A percentile compares a stretch with the other conserved stretches of the same genome.
phyloP scores from a whole-genome alignment of 176 grass and related monocot species.

The Coix lacrymajobi region DNA sequence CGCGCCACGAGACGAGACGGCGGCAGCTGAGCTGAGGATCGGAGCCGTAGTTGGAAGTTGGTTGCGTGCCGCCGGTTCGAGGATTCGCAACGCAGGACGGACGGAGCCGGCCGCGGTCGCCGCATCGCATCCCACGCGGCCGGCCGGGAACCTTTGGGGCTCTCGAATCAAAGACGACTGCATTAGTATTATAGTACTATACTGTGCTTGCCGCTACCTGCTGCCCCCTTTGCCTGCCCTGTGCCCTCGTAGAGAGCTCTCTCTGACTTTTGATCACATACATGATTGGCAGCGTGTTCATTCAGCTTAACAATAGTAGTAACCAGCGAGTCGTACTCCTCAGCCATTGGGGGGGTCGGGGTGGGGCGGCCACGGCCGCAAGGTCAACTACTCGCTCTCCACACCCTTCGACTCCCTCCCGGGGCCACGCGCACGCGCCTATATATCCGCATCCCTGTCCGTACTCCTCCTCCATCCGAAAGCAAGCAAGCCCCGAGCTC shows the following conservation, averaged over 20 bases:
- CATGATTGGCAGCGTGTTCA: background rate
- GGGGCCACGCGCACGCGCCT: background rate
- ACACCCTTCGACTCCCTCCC: background rate
- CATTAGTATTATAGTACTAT: too few species aligned
- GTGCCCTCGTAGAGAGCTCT: background rate
- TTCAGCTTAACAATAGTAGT: background rate
- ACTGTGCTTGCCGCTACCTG: too few species aligned
- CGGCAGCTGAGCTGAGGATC: too few species aligned
- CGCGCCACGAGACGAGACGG: too few species aligned
- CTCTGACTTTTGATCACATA: conserved; percentile 6
- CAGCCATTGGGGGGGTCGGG: background rate
- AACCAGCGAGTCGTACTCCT: background rate
- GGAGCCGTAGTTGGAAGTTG: too few species aligned
- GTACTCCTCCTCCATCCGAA: background rate
- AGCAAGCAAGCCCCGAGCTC: background rate
- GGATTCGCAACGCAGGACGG: background rate
- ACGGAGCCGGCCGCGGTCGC: too few species aligned
- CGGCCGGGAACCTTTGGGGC: too few species aligned
- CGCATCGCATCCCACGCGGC: too few species aligned
- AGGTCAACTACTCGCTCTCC: background rate
- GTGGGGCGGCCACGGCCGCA: background rate
- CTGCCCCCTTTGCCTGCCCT: background rate
- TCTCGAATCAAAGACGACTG: too few species aligned
- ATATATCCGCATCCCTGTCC: background rate
- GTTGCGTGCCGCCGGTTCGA: background rate